These are phyloP conservation scores for Juncus inflexus DNA, from an alignment of 176 grass and related monocot species.

Conservation along the genomic window DNA sequence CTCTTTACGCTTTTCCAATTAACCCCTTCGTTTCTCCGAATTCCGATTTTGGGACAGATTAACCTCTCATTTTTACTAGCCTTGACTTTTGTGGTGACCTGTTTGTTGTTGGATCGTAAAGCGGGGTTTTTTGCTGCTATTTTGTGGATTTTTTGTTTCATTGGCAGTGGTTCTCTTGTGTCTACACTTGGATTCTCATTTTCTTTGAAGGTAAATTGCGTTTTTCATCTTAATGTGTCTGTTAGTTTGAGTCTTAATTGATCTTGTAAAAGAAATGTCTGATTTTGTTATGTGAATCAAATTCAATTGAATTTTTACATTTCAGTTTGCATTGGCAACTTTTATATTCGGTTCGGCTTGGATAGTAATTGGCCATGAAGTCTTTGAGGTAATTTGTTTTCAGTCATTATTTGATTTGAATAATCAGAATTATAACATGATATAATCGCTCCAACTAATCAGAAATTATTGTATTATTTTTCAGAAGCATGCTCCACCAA, in stretches of 20 bases:
- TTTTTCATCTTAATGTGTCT: too few species aligned
- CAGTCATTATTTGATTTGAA: too few species aligned
- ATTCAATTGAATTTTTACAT: neutral
- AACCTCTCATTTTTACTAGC: slow-evolving; percentile 54
- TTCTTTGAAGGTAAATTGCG: slow-evolving; percentile 35
- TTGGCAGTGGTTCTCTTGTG: slow-evolving; percentile 53
- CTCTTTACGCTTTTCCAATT: slow-evolving; percentile 52
- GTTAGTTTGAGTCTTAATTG: neutral
- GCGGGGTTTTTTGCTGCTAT: slow-evolving; percentile 54
- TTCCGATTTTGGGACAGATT: slow-evolving; percentile 14
- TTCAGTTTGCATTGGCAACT: slow-evolving; percentile 48
- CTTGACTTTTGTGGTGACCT: slow-evolving; percentile 51
- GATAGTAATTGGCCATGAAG: slow-evolving; percentile 68
- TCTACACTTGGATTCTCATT: slow-evolving; percentile 47
- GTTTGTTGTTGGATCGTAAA: slow-evolving; percentile 55
- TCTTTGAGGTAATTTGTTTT: slow-evolving; percentile 58
- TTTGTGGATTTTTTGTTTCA: slow-evolving; percentile 54
- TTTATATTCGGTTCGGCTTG: slow-evolving; percentile 61
- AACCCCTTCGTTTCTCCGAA: slow-evolving; percentile 8
- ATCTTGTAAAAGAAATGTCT: neutral
- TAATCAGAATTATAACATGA: too few species aligned
- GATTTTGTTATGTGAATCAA: neutral
- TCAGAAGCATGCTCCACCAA: slow-evolving; percentile 53
- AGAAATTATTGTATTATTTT: slow-evolving; percentile 16
- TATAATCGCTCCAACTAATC: neutral